Evolutionary conservation across 768 basidiomycete species (phyloP).

Genomic region (Pleurotus tuber-regium): DNA sequence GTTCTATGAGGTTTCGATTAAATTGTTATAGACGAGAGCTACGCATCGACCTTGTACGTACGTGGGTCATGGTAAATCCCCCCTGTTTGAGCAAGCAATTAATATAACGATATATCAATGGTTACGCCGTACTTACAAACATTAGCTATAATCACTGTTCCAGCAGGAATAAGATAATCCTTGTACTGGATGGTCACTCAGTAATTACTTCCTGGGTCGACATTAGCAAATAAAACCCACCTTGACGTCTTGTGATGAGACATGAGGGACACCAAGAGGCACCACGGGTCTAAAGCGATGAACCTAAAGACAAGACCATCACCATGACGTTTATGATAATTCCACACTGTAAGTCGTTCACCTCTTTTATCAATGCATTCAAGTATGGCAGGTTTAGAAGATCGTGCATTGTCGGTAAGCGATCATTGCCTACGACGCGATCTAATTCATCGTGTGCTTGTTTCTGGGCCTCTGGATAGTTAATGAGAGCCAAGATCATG

Average conservation of each 20-base stretch:
- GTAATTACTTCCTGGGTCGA: background rate
- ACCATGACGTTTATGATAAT: background rate
- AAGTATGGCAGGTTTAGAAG: slow-evolving; percentile 31
- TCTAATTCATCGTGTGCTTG: slow-evolving; percentile 43
- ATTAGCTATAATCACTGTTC: slow-evolving; percentile 13
- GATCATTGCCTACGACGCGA: slow-evolving; percentile 27
- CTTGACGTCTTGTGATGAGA: slow-evolving; percentile 6
- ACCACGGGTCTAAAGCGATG: slow-evolving; percentile 19
- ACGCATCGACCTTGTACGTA: background rate
- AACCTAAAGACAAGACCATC: slow-evolving; percentile 5
- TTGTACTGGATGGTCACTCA: slow-evolving; percentile 12
- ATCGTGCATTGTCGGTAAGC: slow-evolving; percentile 36
- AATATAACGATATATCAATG: background rate
- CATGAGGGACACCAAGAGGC: slow-evolving; percentile 19
- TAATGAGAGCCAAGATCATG: slow-evolving; percentile 38
- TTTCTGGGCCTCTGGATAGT: slow-evolving; percentile 31
- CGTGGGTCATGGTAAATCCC: slow-evolving; percentile 6
- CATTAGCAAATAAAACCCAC: background rate
- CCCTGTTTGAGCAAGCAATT: background rate
- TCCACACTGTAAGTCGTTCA: background rate
- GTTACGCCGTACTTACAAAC: slow-evolving; percentile 10
- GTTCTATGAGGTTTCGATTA: background rate
- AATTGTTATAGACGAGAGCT: background rate
- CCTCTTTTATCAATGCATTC: slow-evolving; percentile 31
- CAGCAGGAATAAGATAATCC: slow-evolving; percentile 13